Percentiles rank a stretch among this genome's conserved stretches.
Conservation (phyloP, 2,329 filamentous ascomycete species). For the Sporothrix pallida region DNA sequence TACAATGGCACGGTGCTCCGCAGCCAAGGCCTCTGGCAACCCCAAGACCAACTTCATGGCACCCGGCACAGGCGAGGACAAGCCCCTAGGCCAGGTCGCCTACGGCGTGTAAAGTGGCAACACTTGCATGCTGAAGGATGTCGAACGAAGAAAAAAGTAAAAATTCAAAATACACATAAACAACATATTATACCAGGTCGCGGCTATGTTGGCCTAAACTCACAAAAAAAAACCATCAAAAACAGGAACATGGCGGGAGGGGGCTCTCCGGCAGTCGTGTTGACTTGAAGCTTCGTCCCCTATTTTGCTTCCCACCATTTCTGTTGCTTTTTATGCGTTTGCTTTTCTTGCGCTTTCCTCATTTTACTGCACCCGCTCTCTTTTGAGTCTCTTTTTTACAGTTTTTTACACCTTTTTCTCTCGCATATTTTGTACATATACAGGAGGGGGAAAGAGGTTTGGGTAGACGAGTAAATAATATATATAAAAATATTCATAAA, state of each 20-base stretch:
- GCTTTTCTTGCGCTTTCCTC: constrained; percentile 4
- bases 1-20: constrained; percentile 97
- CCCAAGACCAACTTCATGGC: constrained; percentile 81
- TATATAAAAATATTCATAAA: constrained; percentile 30
- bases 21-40: constrained; percentile 83
- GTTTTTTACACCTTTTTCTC: constrained; percentile 17
- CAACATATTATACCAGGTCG: constrained; percentile 20
- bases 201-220: constrained; percentile 20
- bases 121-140: not conserved
- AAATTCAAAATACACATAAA: constrained; percentile 26
- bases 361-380: not conserved
- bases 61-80: constrained; percentile 68
- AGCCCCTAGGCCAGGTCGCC: constrained; percentile 65
- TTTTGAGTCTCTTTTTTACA: constrained; percentile 20
- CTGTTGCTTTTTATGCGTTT: constrained; percentile 13
- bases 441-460: constrained; percentile 33
- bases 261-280: not conserved
- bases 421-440: constrained; percentile 41
- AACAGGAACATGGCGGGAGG: not conserved
- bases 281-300: constrained; percentile 13
- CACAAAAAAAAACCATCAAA: constrained; percentile 41
- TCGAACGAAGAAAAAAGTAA: constrained; percentile 38
- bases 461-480: constrained; percentile 37
- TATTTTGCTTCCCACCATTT: constrained; percentile 19
- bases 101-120: constrained; percentile 58